Percentiles rank a stretch among this genome's conserved stretches.
These are phyloP conservation scores for Aspergillus tamarii DNA, from an alignment of 2,329 filamentous ascomycete genomes.

Conservation along the genomic window DNA sequence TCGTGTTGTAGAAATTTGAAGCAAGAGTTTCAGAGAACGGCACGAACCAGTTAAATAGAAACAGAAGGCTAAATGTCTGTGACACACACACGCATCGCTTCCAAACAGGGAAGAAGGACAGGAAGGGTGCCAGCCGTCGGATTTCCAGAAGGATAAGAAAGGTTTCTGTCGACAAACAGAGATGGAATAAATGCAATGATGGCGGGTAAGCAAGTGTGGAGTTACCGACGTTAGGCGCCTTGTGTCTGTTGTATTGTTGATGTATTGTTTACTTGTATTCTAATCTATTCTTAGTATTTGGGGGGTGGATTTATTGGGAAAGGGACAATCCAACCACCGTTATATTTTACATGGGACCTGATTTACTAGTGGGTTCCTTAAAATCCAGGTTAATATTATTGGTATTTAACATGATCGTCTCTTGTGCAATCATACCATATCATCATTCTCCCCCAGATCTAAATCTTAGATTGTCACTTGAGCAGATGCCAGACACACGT, in stretches of 20 bases:
- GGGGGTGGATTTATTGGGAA: not conserved
- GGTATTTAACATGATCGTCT: not conserved
- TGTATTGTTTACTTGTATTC: slow-evolving; percentile 7
- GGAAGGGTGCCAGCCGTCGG: not conserved
- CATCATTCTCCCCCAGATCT: not conserved
- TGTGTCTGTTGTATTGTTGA: not conserved
- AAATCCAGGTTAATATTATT: not conserved
- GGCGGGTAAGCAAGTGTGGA: slow-evolving; percentile 2
- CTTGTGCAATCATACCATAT: not conserved
- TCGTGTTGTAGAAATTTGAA: slow-evolving; percentile 14
- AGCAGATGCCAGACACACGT: not conserved
- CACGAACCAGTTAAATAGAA: slow-evolving; percentile 5
- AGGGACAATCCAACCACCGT: not conserved
- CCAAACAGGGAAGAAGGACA: not conserved
- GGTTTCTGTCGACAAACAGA: not conserved
- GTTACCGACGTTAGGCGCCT: slow-evolving; percentile 1
- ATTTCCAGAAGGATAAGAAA: not conserved
- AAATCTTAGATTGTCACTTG: not conserved
- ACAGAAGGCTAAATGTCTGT: not conserved
- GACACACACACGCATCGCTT: not conserved
- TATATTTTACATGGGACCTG: not conserved
- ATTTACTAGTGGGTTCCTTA: not conserved
- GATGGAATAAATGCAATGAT: slow-evolving; percentile 1
- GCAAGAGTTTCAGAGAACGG: slow-evolving; percentile 3
- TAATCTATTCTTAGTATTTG: slow-evolving; percentile 3